Base-by-base conservation (phyloP, 768 basidiomycete species). In the Lactarius hatsudake region DNA sequence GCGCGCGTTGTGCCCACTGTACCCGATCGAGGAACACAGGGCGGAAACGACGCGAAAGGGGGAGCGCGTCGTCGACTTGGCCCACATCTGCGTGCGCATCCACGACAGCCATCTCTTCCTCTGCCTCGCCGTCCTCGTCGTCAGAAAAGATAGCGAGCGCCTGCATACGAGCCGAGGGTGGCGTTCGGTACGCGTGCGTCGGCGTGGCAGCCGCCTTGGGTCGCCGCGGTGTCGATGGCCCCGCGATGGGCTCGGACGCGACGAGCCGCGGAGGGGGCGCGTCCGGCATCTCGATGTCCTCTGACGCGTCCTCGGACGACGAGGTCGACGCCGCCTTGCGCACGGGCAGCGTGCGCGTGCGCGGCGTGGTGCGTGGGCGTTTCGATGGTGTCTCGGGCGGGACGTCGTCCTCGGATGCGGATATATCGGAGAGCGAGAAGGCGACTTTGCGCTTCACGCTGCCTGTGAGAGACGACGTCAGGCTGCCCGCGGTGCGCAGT, bases 1-100 rank as follows among this genome's bases (percentile, higher is more conserved):
- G 69, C 13, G 69, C 71, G 15, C 69, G 69, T 13, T 70, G 69
- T 20, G 56, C 43, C 71, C 71, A 71, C 54, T 71, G 71, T 26
- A 3, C 56, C 36, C 71, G 62, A 65, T 71, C 71, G 1, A 63
- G 59, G 20, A 71, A 64, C 15, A 71, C 69, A 1, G 71, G 71
- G 1, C 71, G 65, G 61, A 70, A 67, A 20, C 71, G 69, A 26
- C 65, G 69, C 55, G 65, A 60, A 15, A 43, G 53, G 7, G 69
- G 69, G 43, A 66, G 28, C 9, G 48, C 15, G 6, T 66, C 62
- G 12, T 69, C 70, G 13, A 17, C 51, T 9, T 48, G 30, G 4
- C n/a, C 59, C n/a, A 20, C 61, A 9, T 42, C 63, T 17, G 40
- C 67, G 0, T 40, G 55, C 0, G 17, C 20, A 26, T 5, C 55